Evolutionary conservation across 441 rosid species (phyloP).

Genomic region (Manihot esculenta): DNA sequence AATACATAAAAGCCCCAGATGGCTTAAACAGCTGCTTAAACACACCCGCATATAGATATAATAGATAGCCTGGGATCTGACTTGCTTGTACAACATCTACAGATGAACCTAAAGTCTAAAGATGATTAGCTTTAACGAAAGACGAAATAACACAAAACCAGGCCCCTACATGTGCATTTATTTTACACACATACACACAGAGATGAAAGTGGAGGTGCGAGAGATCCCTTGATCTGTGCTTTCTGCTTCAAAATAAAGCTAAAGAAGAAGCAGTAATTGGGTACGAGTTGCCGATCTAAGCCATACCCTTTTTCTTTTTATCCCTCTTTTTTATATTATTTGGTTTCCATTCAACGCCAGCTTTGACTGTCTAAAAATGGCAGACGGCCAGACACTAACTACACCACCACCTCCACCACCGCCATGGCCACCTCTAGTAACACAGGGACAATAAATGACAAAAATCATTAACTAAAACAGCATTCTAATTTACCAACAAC

Average conservation of each 20-base stretch:
- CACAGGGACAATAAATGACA: constrained; percentile 33
- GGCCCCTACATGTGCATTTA: background rate
- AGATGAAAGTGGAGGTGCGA: background rate
- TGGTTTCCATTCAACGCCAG: constrained; percentile 28
- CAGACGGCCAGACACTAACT: constrained; percentile 22
- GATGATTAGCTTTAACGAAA: constrained; percentile 37
- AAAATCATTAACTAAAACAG: constrained; percentile 33
- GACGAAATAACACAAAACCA: constrained; percentile 10
- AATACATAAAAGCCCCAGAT: constrained; percentile 2
- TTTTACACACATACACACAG: background rate
- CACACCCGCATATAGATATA: background rate
- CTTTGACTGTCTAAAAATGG: constrained; percentile 36
- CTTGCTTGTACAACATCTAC: constrained; percentile 19
- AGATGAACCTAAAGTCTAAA: constrained; percentile 24
- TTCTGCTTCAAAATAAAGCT: constrained; percentile 31
- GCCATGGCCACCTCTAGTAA: background rate
- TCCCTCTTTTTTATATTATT: constrained; percentile 8
- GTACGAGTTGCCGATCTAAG: constrained; percentile 36
- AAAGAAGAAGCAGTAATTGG: constrained; percentile 33
- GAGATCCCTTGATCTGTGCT: constrained; percentile 8
- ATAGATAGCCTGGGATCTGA: constrained; percentile 33
- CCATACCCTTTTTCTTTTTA: constrained; percentile 11
- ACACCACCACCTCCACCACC: constrained; percentile 8
- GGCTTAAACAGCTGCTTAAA: constrained; percentile 22
- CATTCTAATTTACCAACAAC: constrained; percentile 57